Base-by-base conservation (phyloP, 2,329 filamentous ascomycete genomes). In the Cordyceps pruinosa region DNA sequence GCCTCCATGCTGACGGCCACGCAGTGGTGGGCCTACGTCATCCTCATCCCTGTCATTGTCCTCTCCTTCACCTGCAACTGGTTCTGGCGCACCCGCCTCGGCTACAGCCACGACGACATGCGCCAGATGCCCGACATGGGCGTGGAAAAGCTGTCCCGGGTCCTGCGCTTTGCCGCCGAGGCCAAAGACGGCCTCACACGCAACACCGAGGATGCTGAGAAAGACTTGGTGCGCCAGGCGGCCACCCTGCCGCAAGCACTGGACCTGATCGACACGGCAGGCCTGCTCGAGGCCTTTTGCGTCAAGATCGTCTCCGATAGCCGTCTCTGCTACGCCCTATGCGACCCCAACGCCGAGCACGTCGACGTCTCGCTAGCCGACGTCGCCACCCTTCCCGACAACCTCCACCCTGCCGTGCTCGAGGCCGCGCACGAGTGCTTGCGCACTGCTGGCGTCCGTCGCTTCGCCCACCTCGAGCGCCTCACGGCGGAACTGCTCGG, bases 21-120 rank as follows among this genome's bases (percentile, higher is more conserved):
- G 3, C 62, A 66, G 28, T 82, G 79, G 79, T 78, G 74, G 72
- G 80, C 75, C 2, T 83, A 83, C 49, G 68, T 80, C 0, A 69
- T 81, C 0, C 65, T 82, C 5, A 69, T 76, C 2, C 79, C 79
- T 0, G 80, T 79, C 60, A 77, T 82, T 9, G 57, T 76, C 3
- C 68, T 72, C 0, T 72, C 76, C 1, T 68, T 77, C 2, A 65
- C 73, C 8, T 76, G 75, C 63, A 81, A 81, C 51, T 66, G 72
- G n/a, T 74, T 77, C 65, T 81, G 77, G 75, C 67, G 78, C 2
- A 65, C 64, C 4, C 66, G 71, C 23, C 69, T 81, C 1, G 77
- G 77, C 1, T 81, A 82, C 56, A 70, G 46, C 28, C 51, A 54
- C 37, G 57, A 59, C 46, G 44, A 55, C 26, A 75, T 51, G 34